Conservation (phyloP, 371 early-diverging fungal genomes). For the Haplosporangium sp. region DNA sequence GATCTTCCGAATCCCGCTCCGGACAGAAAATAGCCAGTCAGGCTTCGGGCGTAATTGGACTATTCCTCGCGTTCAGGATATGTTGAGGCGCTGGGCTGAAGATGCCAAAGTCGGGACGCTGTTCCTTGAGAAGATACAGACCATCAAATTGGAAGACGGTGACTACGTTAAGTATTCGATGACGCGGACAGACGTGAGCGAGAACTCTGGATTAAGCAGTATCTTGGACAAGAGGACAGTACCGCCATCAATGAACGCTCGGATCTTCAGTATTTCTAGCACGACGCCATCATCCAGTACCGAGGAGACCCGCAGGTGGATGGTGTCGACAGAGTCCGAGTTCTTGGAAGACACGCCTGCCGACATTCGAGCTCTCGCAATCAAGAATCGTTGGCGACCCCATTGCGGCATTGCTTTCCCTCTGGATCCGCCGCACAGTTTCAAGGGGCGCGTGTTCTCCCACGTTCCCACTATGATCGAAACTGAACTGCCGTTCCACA, state of each 20-base stretch:
- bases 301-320: conserved; percentile 6
- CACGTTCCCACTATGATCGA: conserved; percentile 27
- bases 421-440: not conserved
- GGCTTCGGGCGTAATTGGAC: conserved; percentile 12
- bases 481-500: conserved; percentile 34
- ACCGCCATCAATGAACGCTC: too few species aligned
- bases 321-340: conserved; percentile 6
- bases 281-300: too few species aligned
- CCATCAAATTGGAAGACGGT: conserved; percentile 17
- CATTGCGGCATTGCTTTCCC: conserved; percentile 19
- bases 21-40: not conserved
- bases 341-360: not conserved
- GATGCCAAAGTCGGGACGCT: conserved; percentile 26
- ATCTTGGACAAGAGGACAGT: not conserved
- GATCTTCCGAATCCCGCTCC: conserved; percentile 53
- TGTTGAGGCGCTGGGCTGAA: conserved; percentile 20
- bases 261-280: too few species aligned
- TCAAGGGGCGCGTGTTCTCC: conserved; percentile 24
- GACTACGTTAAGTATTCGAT: not conserved
- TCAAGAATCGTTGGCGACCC: conserved; percentile 9
- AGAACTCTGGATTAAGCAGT: not conserved
- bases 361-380: not conserved
- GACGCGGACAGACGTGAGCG: not conserved
- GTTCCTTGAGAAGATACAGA: conserved; percentile 35
- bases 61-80: not conserved